Evolutionary conservation across 2,329 filamentous ascomycete genomes (phyloP).

Genomic region (Arthrobotrys sinensis): DNA sequence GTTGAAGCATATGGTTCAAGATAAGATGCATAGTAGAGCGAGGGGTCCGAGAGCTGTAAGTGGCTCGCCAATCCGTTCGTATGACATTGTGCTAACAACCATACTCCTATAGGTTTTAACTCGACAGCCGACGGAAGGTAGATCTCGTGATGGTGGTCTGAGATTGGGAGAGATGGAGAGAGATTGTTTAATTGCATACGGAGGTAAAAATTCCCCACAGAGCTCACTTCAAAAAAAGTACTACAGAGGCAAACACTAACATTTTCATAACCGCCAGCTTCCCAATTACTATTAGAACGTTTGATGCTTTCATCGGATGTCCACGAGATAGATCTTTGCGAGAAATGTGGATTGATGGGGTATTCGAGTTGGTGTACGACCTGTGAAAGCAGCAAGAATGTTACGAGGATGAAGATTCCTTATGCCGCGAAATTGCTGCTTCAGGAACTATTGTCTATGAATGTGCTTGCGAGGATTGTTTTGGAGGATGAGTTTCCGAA

Average conservation of each 20-base stretch:
- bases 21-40: constrained; percentile 98
- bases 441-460: constrained; percentile 98
- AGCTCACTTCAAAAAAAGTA: not conserved
- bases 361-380: constrained; percentile 96
- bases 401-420: constrained; percentile 94
- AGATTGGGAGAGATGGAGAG: constrained; percentile 98
- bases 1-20: constrained; percentile 99
- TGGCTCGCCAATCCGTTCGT: not conserved
- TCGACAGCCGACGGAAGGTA: constrained; percentile 94
- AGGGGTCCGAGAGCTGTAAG: constrained; percentile 82
- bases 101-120: constrained; percentile 77
- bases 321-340: constrained; percentile 92
- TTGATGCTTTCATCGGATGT: constrained; percentile 95
- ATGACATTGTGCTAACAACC: constrained; percentile 1
- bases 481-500: constrained; percentile 86
- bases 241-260: constrained; percentile 18
- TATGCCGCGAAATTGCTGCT: constrained; percentile 97
- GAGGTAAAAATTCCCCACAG: constrained; percentile 67
- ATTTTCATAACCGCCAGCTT: constrained; percentile 71
- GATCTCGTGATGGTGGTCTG: constrained; percentile 90
- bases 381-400: constrained; percentile 85
- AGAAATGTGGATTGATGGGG: constrained; percentile 93
- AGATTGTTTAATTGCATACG: constrained; percentile 97
- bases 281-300: constrained; percentile 89
- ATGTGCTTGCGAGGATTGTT: constrained; percentile 92